Percentiles rank a stretch among this genome's conserved stretches.
phyloP scores from a whole-genome alignment of 1,284 basidiomycete species.

The Microbotryomycetes sp. region DNA sequence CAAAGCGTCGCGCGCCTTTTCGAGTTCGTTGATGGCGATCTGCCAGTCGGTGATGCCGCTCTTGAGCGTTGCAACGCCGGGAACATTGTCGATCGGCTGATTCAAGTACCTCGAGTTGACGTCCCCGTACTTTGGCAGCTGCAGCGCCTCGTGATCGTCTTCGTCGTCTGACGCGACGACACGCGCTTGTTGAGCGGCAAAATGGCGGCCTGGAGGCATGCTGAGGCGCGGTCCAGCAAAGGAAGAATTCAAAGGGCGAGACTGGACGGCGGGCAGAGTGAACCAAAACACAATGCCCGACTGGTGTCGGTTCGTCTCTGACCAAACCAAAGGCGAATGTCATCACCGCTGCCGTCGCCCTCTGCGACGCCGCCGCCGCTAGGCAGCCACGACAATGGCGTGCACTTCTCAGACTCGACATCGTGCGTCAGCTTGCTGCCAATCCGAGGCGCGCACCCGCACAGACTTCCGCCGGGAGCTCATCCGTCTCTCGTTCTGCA shows the following conservation, averaged over 20 bases:
- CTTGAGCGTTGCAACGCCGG: conserved; percentile 10
- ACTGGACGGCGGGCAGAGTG: background rate
- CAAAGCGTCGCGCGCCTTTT: background rate
- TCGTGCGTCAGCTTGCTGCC: background rate
- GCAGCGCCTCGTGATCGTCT: background rate
- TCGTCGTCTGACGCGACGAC: background rate
- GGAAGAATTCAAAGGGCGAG: background rate
- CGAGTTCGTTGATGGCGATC: background rate
- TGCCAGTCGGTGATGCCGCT: background rate
- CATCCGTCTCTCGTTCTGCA: background rate
- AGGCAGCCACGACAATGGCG: background rate
- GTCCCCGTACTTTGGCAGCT: conserved; percentile 8
- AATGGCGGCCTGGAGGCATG: background rate
- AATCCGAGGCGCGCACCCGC: background rate
- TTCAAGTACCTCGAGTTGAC: conserved; percentile 16
- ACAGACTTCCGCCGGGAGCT: no score
- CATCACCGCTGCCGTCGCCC: background rate
- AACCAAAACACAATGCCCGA: background rate
- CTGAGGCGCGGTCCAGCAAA: background rate
- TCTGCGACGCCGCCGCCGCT: background rate
- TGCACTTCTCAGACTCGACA: background rate
- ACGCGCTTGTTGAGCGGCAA: background rate
- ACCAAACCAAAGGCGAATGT: background rate
- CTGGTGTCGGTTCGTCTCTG: background rate
- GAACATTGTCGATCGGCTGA: conserved; percentile 14